Evolutionary conservation across 441 rosid species (phyloP).

Genomic region (Viola pubescens): DNA sequence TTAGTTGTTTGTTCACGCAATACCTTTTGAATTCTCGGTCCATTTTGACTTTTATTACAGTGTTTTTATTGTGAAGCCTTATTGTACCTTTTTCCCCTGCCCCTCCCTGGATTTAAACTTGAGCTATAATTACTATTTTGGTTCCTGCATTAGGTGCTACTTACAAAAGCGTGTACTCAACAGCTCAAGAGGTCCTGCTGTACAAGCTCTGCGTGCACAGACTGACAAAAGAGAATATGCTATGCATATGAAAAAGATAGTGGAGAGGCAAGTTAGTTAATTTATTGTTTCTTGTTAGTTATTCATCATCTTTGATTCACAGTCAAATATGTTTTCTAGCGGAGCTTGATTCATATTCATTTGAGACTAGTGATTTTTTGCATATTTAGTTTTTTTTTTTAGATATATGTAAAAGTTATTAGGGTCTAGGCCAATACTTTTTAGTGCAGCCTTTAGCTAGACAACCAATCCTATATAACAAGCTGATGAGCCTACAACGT

Average conservation of each 20-base stretch:
- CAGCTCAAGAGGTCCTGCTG: slow-evolving; percentile 94
- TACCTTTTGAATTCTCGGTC: not conserved
- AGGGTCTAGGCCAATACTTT: too few species aligned
- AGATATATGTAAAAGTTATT: too few species aligned
- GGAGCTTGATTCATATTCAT: too few species aligned
- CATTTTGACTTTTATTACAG: not conserved
- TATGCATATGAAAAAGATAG: slow-evolving; percentile 68
- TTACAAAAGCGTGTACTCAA: slow-evolving; percentile 90
- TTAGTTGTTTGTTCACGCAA: not conserved
- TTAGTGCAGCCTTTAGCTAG: too few species aligned
- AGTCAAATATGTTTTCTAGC: too few species aligned
- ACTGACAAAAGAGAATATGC: slow-evolving; percentile 98
- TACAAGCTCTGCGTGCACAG: slow-evolving; percentile 92
- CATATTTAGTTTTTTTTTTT: too few species aligned
- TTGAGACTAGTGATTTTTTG: too few species aligned
- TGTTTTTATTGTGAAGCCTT: not conserved
- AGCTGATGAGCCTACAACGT: too few species aligned
- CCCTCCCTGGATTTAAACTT: not conserved
- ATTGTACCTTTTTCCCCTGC: not conserved
- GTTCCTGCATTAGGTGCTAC: slow-evolving; percentile 63
- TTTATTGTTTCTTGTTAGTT: slow-evolving; percentile 8
- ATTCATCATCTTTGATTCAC: not conserved
- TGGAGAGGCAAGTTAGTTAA: slow-evolving; percentile 53
- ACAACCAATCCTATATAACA: too few species aligned
- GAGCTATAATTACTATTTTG: slow-evolving; percentile 4